Conservation (phyloP, 1,284 basidiomycete species). For the Sporisorium iseilematis-ciliati region DNA sequence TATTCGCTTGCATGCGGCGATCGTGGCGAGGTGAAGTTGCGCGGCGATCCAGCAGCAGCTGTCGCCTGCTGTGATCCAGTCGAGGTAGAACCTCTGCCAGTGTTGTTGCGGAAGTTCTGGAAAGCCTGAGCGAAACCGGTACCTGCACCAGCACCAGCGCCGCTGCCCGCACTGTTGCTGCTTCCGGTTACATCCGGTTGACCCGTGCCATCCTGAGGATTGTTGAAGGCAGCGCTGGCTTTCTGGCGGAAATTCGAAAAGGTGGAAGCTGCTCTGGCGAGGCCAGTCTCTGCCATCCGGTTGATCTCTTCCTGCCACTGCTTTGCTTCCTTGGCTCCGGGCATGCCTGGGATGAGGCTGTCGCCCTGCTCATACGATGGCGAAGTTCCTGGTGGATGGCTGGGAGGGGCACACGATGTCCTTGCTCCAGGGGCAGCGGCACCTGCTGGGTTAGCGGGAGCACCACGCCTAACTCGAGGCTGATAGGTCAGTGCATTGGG, state of each 20-base stretch:
- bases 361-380: slow-evolving; percentile 29
- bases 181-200: slow-evolving; percentile 9
- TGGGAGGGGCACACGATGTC: slow-evolving; percentile 17
- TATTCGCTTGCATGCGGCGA: slow-evolving; percentile 48
- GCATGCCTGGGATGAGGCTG: slow-evolving; percentile 49
- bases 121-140: slow-evolving; percentile 35
- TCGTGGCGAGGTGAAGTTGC: slow-evolving; percentile 33
- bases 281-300: slow-evolving; percentile 55
- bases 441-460: slow-evolving; percentile 1
- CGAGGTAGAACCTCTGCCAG: slow-evolving; percentile 12
- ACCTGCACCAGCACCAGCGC: slow-evolving; percentile 9
- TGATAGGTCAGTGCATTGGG: slow-evolving; percentile 58
- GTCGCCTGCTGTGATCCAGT: slow-evolving; percentile 8
- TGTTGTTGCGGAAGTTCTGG: slow-evolving; percentile 28
- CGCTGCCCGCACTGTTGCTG: background rate
- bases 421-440: slow-evolving; percentile 19
- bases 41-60: background rate
- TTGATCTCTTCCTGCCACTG: slow-evolving; percentile 64
- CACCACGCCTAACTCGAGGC: slow-evolving; percentile 45
- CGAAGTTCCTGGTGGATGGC: slow-evolving; percentile 11
- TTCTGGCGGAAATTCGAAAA: slow-evolving; percentile 56
- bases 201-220: slow-evolving; percentile 20
- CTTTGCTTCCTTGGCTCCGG: slow-evolving; percentile 61
- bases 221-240: slow-evolving; percentile 50
- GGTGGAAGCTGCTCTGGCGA: slow-evolving; percentile 57